Conservation (phyloP, 176 grass and related monocot species). For the Metroxylon sagu region DNA sequence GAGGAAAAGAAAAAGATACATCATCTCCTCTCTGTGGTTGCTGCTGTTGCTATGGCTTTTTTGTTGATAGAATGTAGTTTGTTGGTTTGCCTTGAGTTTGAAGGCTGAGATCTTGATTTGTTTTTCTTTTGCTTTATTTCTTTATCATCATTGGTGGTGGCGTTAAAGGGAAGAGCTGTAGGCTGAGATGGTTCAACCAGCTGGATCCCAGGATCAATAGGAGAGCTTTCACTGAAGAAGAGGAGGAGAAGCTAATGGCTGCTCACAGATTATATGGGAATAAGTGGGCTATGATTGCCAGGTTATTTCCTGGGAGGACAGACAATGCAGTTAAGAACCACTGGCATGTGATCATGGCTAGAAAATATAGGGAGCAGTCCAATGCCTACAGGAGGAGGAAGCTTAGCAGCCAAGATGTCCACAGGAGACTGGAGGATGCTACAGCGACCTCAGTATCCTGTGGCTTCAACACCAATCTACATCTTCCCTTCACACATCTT, state of each 20-base stretch:
- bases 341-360: slow-evolving; percentile 91
- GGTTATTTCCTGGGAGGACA: slow-evolving; percentile 75
- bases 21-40: too few relatives aligned
- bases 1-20: too few relatives aligned
- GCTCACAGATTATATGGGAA: slow-evolving; percentile 77
- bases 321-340: slow-evolving; percentile 97
- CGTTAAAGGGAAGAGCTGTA: slow-evolving; percentile 67
- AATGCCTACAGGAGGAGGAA: slow-evolving; percentile 64
- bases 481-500: neutral
- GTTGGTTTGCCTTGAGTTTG: too few relatives aligned
- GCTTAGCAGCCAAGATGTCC: neutral
- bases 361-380: slow-evolving; percentile 55
- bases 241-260: slow-evolving; percentile 67
- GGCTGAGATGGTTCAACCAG: slow-evolving; percentile 92
- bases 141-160: neutral
- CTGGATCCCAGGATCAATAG: slow-evolving; percentile 79
- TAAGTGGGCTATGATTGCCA: slow-evolving; percentile 85
- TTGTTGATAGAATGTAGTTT: too few relatives aligned
- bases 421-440: neutral
- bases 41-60: too few relatives aligned
- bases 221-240: slow-evolving; percentile 56
- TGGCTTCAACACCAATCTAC: neutral
- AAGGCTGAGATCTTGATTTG: too few relatives aligned
- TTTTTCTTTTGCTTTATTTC: too few relatives aligned
- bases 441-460: neutral